phyloP scores from a whole-genome alignment of 306 rosid species.

The Rosa rugosa region DNA sequence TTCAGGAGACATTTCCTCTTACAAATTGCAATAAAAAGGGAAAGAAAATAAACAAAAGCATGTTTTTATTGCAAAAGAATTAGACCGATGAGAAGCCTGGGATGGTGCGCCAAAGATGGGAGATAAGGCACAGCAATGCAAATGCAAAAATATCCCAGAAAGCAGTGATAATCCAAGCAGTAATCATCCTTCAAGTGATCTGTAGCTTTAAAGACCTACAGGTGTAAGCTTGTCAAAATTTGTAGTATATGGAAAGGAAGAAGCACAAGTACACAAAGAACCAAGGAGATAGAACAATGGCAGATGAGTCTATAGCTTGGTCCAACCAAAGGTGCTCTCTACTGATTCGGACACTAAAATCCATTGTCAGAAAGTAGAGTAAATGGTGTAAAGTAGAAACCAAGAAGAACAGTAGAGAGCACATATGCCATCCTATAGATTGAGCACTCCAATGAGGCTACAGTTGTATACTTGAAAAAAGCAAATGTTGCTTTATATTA shows the following conservation, averaged over 20 bases:
- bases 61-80: background rate
- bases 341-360: no score
- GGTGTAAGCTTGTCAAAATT: conserved; percentile 18
- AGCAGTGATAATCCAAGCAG: conserved; percentile 91
- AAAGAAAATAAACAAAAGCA: conserved; percentile 12
- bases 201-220: conserved; percentile 89
- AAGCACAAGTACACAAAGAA: background rate
- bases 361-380: no score
- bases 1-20: background rate
- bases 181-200: conserved; percentile 94
- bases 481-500: background rate
- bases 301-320: background rate
- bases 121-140: conserved; percentile 73
- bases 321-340: background rate
- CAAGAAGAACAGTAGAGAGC: background rate
- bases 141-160: conserved; percentile 89
- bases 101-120: conserved; percentile 99
- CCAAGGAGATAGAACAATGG: background rate
- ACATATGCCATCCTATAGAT: background rate
- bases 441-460: background rate
- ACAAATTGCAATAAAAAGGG: background rate
- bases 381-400: no score
- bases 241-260: background rate
- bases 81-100: conserved; percentile 86
- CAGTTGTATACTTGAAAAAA: no score